These are phyloP conservation scores for Starmera quercuum DNA, from an alignment of 805 yeast species.

Conservation along the genomic window DNA sequence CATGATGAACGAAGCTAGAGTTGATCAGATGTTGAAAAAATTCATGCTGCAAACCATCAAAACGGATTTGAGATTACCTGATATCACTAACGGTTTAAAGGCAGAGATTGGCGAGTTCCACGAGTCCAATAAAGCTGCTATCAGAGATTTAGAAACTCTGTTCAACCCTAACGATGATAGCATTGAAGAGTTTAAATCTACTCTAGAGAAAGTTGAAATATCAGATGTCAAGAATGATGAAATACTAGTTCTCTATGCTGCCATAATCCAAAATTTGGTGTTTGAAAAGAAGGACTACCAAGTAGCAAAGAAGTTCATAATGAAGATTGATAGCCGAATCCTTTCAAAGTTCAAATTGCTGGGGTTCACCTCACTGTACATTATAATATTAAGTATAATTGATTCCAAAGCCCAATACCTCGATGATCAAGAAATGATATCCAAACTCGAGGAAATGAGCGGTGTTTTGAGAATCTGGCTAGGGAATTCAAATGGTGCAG, in stretches of 20 bases:
- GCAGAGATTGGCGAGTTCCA: not conserved
- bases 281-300: conserved; percentile 16
- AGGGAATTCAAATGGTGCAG: conserved; percentile 22
- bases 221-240: conserved; percentile 15
- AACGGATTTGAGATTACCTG: conserved; percentile 9
- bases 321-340: conserved; percentile 12
- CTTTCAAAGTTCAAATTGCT: conserved; percentile 13
- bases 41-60: conserved; percentile 17
- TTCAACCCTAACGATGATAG: conserved; percentile 21
- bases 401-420: conserved; percentile 8
- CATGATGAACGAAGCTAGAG: conserved; percentile 14
- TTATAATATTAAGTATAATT: conserved; percentile 16
- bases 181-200: conserved; percentile 14
- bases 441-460: conserved; percentile 21
- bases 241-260: conserved; percentile 17
- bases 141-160: conserved; percentile 17
- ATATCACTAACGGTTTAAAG: not conserved
- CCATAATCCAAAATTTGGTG: conserved; percentile 20
- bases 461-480: conserved; percentile 28
- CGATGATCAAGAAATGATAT: conserved; percentile 12
- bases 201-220: conserved; percentile 12
- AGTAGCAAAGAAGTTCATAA: conserved; percentile 17
- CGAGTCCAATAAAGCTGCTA: not conserved
- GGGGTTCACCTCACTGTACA: conserved; percentile 24
- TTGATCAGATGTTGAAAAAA: conserved; percentile 14